Base-by-base conservation (phyloP, 495 filamentous ascomycete species). In the Penicillium turbatum region DNA sequence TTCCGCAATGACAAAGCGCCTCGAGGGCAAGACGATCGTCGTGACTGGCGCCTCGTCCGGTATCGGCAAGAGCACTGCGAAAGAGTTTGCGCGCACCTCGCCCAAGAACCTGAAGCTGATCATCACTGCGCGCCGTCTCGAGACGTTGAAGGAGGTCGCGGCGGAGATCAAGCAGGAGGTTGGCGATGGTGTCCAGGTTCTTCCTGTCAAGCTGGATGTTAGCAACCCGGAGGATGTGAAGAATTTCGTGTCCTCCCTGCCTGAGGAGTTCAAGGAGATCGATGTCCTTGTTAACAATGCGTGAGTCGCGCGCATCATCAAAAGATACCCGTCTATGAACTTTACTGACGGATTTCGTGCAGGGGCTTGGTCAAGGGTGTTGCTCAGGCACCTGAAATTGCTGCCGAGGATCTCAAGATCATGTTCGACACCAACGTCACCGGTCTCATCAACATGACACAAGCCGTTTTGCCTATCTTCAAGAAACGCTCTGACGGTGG, bases 241-340 rank as follows among this genome's bases (percentile, higher is more conserved):
- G 46, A 77, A 74, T 21, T 95, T 98, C 67, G 83, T 97, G 21
- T 72, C 70, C 0, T 78, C 73, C 11, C 66, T 97, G 61, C 90
- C 92, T 0, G 82, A 84, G 48, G 93, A 90, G 66, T 98, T 88
- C 71, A 82, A 82, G 72, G 85, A 89, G 30, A 88, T 97, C 54
- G 83, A 97, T 74, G 80, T 98, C 9, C 66, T 98, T 58, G 91
- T 98, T 3, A 98, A 98, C 71, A 98, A 97, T 81, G 93, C 93
- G 91, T 95, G 71, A 69, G 88, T 80, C 40, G 45, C 21, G 11
- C 12, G 15, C 19, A 6, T 26, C 2, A 37, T 7, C 6, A 31
- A 19, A 2, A 8, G 13, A 12, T 16, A 6, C 10, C 36, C 10
- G 7, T 11, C 5, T 35, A 35, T 2, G 6, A 29, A 10, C 13